Percentiles rank a stretch among this genome's conserved stretches.
These are phyloP conservation scores for Pleurostoma richardsiae DNA, from an alignment of 2,329 filamentous ascomycete species.

Conservation along the genomic window DNA sequence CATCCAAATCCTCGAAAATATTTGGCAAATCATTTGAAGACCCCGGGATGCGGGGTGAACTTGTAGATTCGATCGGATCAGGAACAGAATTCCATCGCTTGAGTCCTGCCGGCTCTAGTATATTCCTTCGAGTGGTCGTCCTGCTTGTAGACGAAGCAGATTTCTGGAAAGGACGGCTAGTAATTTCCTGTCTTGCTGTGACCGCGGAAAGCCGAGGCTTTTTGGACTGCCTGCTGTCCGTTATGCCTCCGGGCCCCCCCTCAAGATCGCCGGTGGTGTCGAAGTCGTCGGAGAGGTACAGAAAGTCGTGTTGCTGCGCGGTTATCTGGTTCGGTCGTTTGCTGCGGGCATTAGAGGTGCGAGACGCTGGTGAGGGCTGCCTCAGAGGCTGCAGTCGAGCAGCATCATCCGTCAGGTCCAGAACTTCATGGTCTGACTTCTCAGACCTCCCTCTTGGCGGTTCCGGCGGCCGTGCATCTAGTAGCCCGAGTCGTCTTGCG, in stretches of 20 bases:
- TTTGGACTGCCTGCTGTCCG: conserved; percentile 17
- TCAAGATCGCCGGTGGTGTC: conserved; percentile 33
- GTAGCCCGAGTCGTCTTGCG: neutral
- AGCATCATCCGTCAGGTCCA: conserved; percentile 10
- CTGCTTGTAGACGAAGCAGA: no score
- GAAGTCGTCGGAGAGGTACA: conserved; percentile 35
- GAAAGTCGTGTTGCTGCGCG: conserved; percentile 12
- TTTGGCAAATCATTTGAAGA: conserved; percentile 1
- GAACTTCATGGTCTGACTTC: conserved; percentile 8
- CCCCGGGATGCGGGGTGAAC: conserved; percentile 18
- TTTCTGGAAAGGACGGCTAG: no score
- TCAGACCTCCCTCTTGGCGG: neutral
- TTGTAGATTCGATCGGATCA: conserved; percentile 29
- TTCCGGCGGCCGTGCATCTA: neutral
- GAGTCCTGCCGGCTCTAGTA: conserved; percentile 6
- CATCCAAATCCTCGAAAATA: neutral
- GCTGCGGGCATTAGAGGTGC: neutral
- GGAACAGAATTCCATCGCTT: conserved; percentile 10
- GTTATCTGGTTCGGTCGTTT: neutral
- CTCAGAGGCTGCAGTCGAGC: neutral
- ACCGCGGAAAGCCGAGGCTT: conserved; percentile 18
- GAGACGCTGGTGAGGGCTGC: neutral
- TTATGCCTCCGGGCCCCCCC: conserved; percentile 12
- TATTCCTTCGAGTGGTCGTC: neutral
- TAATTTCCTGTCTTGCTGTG: neutral